A percentile compares a stretch with the other conserved stretches of the same genome.
These are phyloP conservation scores for Schoenoplectus triqueter DNA, from an alignment of 202 grass and related monocot genomes.

Conservation along the genomic window DNA sequence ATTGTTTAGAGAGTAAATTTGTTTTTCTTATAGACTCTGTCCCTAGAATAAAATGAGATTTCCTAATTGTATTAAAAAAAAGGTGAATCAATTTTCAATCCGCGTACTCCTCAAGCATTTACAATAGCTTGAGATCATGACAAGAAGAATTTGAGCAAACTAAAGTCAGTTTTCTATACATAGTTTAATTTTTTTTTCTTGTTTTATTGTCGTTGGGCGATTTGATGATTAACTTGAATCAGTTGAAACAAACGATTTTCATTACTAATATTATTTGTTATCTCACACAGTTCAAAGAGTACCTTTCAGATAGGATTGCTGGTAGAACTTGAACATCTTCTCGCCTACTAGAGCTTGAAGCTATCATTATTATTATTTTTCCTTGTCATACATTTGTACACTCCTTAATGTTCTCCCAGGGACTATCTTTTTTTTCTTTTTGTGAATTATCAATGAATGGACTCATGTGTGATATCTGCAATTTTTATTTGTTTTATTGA, in stretches of 20 bases:
- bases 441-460: too few relatives aligned
- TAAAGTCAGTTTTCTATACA: neutral
- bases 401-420: too few relatives aligned
- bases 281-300: neutral
- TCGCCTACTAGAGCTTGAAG: neutral
- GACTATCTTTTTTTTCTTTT: too few relatives aligned
- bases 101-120: neutral
- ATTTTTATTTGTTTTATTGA: neutral
- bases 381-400: neutral
- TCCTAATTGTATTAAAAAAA: too few relatives aligned
- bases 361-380: neutral
- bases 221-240: neutral
- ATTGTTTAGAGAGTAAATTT: too few relatives aligned
- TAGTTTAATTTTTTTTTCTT: neutral
- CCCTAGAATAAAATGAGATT: too few relatives aligned
- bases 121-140: neutral
- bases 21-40: too few relatives aligned
- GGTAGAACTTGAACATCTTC: neutral
- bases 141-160: neutral
- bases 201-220: neutral
- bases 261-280: neutral
- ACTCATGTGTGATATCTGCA: too few relatives aligned
- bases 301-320: neutral
- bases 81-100: neutral
- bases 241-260: neutral